Conservation (phyloP, 2,329 filamentous ascomycete species). For the Leptographium procerum region DNA sequence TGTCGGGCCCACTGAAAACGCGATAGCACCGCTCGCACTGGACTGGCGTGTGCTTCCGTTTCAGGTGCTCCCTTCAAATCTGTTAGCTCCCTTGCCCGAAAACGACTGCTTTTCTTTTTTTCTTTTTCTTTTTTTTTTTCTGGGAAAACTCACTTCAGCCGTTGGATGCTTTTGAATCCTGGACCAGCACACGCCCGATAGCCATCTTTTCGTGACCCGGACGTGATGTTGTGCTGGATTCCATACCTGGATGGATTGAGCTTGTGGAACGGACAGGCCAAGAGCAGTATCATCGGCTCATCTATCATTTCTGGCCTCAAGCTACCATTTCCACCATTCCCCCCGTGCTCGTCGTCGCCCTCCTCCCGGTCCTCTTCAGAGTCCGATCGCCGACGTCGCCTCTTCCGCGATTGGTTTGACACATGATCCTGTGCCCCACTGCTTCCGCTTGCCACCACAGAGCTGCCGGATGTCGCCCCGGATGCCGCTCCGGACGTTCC, state of each 20-base stretch:
- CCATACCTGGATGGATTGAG: slow-evolving; percentile 16
- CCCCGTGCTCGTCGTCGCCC: slow-evolving; percentile 10
- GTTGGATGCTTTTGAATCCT: slow-evolving; percentile 18
- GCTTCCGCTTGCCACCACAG: neutral
- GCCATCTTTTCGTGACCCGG: slow-evolving; percentile 10
- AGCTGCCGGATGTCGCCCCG: neutral
- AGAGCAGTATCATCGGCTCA: slow-evolving; percentile 3
- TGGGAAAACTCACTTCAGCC: slow-evolving; percentile 15
- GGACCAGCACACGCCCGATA: slow-evolving; percentile 18
- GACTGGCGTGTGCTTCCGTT: slow-evolving; percentile 16
- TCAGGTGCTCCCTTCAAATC: slow-evolving; percentile 16
- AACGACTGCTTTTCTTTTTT: neutral
- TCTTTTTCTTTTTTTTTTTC: neutral
- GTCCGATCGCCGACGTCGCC: slow-evolving; percentile 10
- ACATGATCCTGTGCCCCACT: slow-evolving; percentile 1
- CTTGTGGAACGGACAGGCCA: slow-evolving; percentile 19
- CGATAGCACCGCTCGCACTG: slow-evolving; percentile 18
- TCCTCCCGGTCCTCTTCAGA: slow-evolving; percentile 9
- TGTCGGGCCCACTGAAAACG: slow-evolving; percentile 12
- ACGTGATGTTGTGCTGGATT: slow-evolving; percentile 12
- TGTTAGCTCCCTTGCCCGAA: too few species aligned
- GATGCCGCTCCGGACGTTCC: neutral
- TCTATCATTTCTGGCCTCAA: neutral
- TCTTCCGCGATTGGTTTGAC: slow-evolving; percentile 9
- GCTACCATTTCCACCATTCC: slow-evolving; percentile 4